These are phyloP conservation scores for Buddleja alternifolia DNA, from an alignment of 257 asterid species.

Conservation along the genomic window DNA sequence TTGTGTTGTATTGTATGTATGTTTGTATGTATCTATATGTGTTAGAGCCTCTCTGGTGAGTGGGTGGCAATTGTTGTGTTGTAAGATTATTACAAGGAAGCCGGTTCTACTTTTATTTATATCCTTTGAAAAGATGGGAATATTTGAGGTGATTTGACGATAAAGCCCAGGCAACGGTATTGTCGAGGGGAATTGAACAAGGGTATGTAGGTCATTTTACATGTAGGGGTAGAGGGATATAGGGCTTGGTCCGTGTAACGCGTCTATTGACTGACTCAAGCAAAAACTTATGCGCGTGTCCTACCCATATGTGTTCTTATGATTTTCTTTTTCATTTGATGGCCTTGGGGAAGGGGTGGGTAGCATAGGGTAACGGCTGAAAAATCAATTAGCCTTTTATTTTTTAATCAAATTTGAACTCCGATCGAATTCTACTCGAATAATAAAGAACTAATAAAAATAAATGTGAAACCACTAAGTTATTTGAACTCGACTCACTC, in stretches of 20 bases:
- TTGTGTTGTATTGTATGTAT: slow-evolving; percentile 21
- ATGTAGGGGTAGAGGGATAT: neutral
- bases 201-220: slow-evolving; percentile 27
- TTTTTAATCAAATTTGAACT: too few species aligned
- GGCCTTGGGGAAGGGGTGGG: neutral
- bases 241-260: slow-evolving; percentile 29
- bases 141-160: slow-evolving; percentile 15
- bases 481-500: too few species aligned
- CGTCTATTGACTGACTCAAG: slow-evolving; percentile 54
- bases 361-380: neutral
- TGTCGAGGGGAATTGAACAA: neutral
- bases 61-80: slow-evolving; percentile 56
- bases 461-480: too few species aligned
- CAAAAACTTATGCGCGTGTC: slow-evolving; percentile 28
- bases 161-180: neutral
- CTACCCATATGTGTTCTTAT: slow-evolving; percentile 12
- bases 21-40: too few species aligned
- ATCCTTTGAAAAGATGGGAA: neutral
- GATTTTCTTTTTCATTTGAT: neutral
- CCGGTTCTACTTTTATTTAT: slow-evolving; percentile 47
- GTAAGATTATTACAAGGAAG: slow-evolving; percentile 53
- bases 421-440: too few species aligned
- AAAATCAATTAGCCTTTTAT: too few species aligned
- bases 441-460: too few species aligned
- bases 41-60: slow-evolving; percentile 39